These are phyloP conservation scores for Suillus spraguei DNA, from an alignment of 768 basidiomycete species.

Conservation along the genomic window DNA sequence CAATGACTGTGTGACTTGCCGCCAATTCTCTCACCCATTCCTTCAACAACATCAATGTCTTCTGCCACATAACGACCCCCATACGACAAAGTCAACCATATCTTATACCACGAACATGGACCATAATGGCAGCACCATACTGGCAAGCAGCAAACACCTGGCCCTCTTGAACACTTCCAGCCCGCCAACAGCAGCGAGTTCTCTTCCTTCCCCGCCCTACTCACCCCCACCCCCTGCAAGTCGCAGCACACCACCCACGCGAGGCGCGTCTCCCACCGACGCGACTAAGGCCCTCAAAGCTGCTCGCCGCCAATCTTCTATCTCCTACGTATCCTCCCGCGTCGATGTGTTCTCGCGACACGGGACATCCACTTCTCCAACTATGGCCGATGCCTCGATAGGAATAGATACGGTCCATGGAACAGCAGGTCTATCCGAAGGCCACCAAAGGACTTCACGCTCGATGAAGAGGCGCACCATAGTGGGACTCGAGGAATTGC, in stretches of 20 bases:
- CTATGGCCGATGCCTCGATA: not conserved
- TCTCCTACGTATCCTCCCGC: constrained; percentile 21
- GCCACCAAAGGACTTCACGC: constrained; percentile 1
- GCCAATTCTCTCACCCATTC: not conserved
- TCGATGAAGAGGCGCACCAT: constrained; percentile 7
- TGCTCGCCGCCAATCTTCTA: constrained; percentile 31
- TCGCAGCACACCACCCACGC: not conserved
- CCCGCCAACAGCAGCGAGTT: constrained; percentile 2
- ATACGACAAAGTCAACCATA: not conserved
- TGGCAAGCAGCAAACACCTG: not conserved
- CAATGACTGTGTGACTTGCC: not conserved
- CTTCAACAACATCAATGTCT: not conserved
- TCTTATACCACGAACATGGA: not conserved
- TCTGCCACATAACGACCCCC: not conserved
- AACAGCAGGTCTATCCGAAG: not conserved
- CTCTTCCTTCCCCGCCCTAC: constrained; percentile 5
- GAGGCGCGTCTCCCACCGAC: not conserved
- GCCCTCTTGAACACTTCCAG: not conserved
- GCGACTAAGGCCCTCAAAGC: constrained; percentile 1
- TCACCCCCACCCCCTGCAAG: constrained; percentile 2
- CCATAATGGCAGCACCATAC: not conserved
- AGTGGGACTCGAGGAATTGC: not conserved
- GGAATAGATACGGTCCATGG: not conserved
- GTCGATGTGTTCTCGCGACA: constrained; percentile 9
- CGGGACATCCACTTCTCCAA: not conserved